Base-by-base conservation (phyloP, 331 rosid genomes). In the Pyrus hybrid region DNA sequence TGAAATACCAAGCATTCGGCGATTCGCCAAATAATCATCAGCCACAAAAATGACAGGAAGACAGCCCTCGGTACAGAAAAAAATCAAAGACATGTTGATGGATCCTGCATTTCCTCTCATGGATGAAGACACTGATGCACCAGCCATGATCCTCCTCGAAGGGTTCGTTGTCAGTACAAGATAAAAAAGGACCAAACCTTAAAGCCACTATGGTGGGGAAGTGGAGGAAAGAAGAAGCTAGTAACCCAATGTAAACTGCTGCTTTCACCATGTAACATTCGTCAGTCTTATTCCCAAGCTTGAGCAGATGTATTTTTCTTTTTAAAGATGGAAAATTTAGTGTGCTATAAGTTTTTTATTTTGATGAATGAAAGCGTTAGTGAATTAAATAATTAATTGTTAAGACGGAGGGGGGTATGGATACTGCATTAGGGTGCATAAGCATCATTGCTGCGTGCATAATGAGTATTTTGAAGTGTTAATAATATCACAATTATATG, bases 191-290 rank as follows among this genome's bases (percentile, higher is more conserved):
- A 41, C 45, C 80, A 63, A 43, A 73, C 74, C 74, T 72, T 30
- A 32, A 64, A 70, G 20, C 5, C 20, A 51, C 9, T 25, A 68
- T 9, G 35, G 5, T 10, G 63, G 77, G 57, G 67, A 67, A 67
- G 65, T 22, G 68, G 65, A 68, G 65, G 60, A 67, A 64, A 72
- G 63, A 67, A 41, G 77, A 66, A 20, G 70, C 80, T 81, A 91
- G 83, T 91, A 94, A 79, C 98, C 98, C 98, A 30, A 94, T 93
- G 75, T 90, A 94, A 33, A 94, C 97, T 75, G 96, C 99, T 76
- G 96, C 97, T 76, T 94, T 94, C 77, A 94, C 99, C 53, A 94
- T 87, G 83, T 88, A 91, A 84, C 96, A 92, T 72, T 94, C 97
- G 28, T 92, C 97, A 69, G 87, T 94, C 86, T 94, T 94, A 80